Evolutionary conservation across 768 basidiomycete species (phyloP).

Genomic region (Lactifluus subvellereus): DNA sequence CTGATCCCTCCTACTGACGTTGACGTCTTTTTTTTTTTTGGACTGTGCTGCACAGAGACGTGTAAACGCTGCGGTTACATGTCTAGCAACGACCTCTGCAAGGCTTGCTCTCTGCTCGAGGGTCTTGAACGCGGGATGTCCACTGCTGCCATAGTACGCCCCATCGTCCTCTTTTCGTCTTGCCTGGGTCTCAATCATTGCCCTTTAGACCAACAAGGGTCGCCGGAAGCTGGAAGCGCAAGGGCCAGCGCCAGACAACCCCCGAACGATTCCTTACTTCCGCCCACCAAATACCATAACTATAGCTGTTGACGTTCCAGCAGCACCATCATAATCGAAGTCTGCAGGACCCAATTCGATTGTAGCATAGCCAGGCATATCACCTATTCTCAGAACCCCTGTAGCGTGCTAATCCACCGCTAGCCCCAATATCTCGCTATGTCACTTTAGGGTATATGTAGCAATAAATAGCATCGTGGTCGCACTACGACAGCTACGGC

Average conservation of each 20-base stretch:
- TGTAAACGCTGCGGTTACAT: slow-evolving; percentile 94
- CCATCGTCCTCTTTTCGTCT: not conserved
- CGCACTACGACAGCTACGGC: not conserved
- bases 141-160: slow-evolving; percentile 42
- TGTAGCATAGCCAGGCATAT: not conserved
- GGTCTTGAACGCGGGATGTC: slow-evolving; percentile 80
- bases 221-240: slow-evolving; percentile 55
- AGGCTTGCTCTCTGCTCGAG: slow-evolving; percentile 87
- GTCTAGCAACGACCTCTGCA: slow-evolving; percentile 94
- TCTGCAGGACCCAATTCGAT: not conserved
- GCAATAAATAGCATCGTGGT: not conserved
- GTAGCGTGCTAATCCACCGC: not conserved
- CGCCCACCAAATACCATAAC: slow-evolving; percentile 37
- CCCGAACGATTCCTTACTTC: slow-evolving; percentile 75
- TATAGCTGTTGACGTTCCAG: slow-evolving; percentile 26
- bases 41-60: slow-evolving; percentile 48
- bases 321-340: not conserved
- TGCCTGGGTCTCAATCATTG: slow-evolving; percentile 11
- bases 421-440: not conserved
- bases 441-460: not conserved
- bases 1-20: not conserved
- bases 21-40: slow-evolving; percentile 1
- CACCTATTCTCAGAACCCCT: not conserved
- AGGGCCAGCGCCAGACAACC: slow-evolving; percentile 55
- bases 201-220: slow-evolving; percentile 57